phyloP scores from a whole-genome alignment of 257 asterid genomes.

The Nicotiana obtusifolia region DNA sequence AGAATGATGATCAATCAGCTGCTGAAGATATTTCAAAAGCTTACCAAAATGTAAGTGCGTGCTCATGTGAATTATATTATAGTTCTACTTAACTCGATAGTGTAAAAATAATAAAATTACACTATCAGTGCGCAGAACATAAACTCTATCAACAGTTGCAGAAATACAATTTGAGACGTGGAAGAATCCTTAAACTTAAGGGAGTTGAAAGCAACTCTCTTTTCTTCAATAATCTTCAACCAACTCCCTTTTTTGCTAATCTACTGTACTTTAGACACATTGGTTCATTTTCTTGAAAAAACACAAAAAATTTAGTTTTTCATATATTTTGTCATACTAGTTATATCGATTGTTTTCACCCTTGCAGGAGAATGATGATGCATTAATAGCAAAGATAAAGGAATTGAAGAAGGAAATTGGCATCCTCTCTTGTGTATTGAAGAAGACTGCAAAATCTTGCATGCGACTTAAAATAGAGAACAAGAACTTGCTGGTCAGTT shows the following conservation, averaged over 20 bases:
- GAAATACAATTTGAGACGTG: too few relatives aligned
- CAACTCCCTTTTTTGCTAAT: too few relatives aligned
- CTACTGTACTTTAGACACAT: too few relatives aligned
- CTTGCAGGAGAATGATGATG: conserved; percentile 7
- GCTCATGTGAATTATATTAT: not conserved
- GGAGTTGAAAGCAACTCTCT: too few relatives aligned
- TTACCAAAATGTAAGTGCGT: not conserved
- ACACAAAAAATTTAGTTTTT: too few relatives aligned
- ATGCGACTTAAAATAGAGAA: conserved; percentile 11
- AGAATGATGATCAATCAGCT: not conserved
- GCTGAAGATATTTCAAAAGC: not conserved
- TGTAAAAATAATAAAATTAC: too few relatives aligned
- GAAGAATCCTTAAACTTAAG: too few relatives aligned
- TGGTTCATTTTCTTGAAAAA: too few relatives aligned
- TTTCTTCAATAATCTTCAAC: too few relatives aligned
- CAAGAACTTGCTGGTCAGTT: conserved; percentile 13
- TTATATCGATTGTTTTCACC: not conserved
- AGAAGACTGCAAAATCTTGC: not conserved
- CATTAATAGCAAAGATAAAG: conserved; percentile 11
- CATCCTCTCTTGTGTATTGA: not conserved
- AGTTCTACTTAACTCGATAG: too few relatives aligned
- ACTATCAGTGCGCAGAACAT: too few relatives aligned
- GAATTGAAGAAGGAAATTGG: conserved; percentile 10
- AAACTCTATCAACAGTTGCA: too few relatives aligned
- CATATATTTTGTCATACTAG: not conserved